Evolutionary conservation across 2,329 filamentous ascomycete genomes (phyloP).

Genomic region (Trichoderma guizhouense): DNA sequence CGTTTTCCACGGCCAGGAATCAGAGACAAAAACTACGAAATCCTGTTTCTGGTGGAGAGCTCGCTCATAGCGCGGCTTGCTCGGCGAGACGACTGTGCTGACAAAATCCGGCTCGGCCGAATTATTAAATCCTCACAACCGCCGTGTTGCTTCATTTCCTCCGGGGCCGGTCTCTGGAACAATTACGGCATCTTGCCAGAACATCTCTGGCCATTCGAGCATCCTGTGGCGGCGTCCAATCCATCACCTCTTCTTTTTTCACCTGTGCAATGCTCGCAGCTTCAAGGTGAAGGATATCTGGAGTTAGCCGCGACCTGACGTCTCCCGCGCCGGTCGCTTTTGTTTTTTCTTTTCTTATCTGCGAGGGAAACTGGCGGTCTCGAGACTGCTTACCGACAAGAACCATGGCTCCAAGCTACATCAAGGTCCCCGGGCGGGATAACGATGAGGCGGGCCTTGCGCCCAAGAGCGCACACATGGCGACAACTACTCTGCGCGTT

Average conservation of each 20-base stretch:
- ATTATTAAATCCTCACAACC: slow-evolving; percentile 12
- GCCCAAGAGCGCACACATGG: slow-evolving; percentile 60
- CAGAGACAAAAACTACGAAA: neutral
- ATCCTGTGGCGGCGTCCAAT: neutral
- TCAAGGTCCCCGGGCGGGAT: slow-evolving; percentile 45
- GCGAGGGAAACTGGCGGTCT: neutral
- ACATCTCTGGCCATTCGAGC: neutral
- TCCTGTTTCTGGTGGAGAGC: neutral
- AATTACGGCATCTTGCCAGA: neutral
- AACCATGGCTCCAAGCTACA: slow-evolving; percentile 50
- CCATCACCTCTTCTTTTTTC: neutral
- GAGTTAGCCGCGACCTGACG: neutral
- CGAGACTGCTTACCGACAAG: neutral
- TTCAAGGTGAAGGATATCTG: neutral
- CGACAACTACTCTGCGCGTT: slow-evolving; percentile 85
- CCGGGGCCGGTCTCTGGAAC: slow-evolving; percentile 11
- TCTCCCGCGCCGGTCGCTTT: slow-evolving; percentile 1
- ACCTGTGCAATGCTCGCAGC: slow-evolving; percentile 10
- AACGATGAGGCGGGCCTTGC: slow-evolving; percentile 25
- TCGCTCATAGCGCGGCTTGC: slow-evolving; percentile 1
- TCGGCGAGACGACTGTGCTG: slow-evolving; percentile 12
- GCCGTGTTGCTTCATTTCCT: neutral
- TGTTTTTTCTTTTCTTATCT: neutral
- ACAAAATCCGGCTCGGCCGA: slow-evolving; percentile 11
- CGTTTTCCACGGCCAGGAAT: neutral